These are phyloP conservation scores for Trichoderma koningiopsis DNA, from an alignment of 2,329 filamentous ascomycete genomes.

Conservation along the genomic window DNA sequence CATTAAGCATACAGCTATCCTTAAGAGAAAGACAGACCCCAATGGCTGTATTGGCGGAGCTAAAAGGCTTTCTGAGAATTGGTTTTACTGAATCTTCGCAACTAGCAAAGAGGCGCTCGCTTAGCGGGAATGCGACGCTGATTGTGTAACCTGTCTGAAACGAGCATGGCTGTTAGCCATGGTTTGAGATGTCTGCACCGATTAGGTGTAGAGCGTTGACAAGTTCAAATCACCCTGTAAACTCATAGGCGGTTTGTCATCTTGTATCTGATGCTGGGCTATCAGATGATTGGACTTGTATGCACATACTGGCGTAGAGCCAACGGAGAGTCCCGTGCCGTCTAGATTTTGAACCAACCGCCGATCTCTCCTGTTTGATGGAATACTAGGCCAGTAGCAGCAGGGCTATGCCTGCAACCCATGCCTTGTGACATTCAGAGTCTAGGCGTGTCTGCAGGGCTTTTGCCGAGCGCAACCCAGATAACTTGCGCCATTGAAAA, in stretches of 20 bases:
- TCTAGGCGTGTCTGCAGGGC: not conserved
- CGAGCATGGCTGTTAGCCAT: not conserved
- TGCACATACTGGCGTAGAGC: not conserved
- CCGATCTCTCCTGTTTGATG: not conserved
- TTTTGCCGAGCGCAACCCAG: not conserved
- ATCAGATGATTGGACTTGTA: not conserved
- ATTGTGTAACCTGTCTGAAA: slow-evolving; percentile 1
- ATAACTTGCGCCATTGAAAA: not conserved
- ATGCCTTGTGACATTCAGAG: not conserved
- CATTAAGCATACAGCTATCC: not conserved
- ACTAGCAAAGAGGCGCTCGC: slow-evolving; percentile 1
- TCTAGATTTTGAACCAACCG: not conserved
- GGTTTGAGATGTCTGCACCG: not conserved
- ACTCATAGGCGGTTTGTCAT: not conserved
- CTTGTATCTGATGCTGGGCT: not conserved
- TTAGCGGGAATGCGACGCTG: slow-evolving; percentile 5
- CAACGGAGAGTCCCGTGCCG: not conserved
- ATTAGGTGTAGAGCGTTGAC: not conserved
- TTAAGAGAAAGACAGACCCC: not conserved
- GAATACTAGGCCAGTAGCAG: not conserved
- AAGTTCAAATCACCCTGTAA: not conserved
- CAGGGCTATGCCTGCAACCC: not conserved
- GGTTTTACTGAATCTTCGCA: not conserved
- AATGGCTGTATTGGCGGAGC: not conserved
- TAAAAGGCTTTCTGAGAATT: slow-evolving; percentile 3